Conservation (phyloP, 345 rosid species). For the Camelina neglecta region DNA sequence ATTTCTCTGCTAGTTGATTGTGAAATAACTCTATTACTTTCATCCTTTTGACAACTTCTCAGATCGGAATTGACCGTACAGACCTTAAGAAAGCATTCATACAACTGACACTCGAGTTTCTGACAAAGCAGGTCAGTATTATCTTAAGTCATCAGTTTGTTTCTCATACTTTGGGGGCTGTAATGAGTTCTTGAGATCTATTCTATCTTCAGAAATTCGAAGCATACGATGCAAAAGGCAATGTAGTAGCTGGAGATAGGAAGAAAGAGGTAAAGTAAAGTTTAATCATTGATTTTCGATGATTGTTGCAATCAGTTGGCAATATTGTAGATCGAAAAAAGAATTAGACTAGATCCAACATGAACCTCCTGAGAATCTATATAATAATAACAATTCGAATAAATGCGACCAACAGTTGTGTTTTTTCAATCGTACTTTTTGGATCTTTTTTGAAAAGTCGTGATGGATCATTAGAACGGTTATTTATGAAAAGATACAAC, state of each 20-base stretch:
- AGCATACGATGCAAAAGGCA: conserved; percentile 86
- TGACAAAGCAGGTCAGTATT: conserved; percentile 77
- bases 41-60: conserved; percentile 39
- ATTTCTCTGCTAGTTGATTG: background rate
- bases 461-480: too few relatives aligned
- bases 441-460: too few relatives aligned
- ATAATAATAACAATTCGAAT: too few relatives aligned
- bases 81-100: conserved; percentile 72
- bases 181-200: conserved; percentile 21
- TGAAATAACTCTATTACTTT: conserved; percentile 12
- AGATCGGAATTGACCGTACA: conserved; percentile 84
- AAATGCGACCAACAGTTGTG: too few relatives aligned
- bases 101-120: conserved; percentile 87
- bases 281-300: background rate
- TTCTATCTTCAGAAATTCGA: conserved; percentile 77
- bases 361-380: background rate
- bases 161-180: conserved; percentile 2
- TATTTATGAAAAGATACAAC: too few relatives aligned
- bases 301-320: background rate
- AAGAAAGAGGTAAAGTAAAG: conserved; percentile 67
- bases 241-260: conserved; percentile 78
- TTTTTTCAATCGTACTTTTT: too few relatives aligned
- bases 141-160: conserved; percentile 18
- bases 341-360: background rate
- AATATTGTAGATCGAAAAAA: background rate